Evolutionary conservation across 331 rosid genomes (phyloP).

Genomic region (Saraca asoca): DNA sequence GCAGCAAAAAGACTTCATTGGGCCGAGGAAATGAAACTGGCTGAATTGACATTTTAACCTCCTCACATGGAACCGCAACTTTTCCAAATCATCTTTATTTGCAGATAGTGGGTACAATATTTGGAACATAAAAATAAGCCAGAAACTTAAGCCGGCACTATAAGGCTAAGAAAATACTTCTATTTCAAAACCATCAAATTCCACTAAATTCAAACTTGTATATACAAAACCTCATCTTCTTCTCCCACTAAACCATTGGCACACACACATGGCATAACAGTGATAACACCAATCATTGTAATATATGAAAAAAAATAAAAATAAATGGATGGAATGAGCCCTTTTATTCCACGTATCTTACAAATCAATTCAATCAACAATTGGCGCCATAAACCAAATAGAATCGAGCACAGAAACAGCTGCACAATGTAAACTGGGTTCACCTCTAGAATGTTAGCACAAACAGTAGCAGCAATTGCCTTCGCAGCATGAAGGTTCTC

Average conservation of each 20-base stretch:
- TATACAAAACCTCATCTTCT: slow-evolving; percentile 14
- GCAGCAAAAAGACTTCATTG: no score
- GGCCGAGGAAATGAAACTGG: not conserved
- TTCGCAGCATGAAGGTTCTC: slow-evolving; percentile 69
- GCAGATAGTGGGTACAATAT: not conserved
- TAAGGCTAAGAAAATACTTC: not conserved
- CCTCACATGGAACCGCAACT: not conserved
- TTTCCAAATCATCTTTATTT: slow-evolving; percentile 10
- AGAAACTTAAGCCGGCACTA: not conserved
- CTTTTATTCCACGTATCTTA: slow-evolving; percentile 43
- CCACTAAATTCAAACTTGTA: slow-evolving; percentile 17
- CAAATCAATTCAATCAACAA: slow-evolving; percentile 48
- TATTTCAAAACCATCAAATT: slow-evolving; percentile 7
- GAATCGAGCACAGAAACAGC: slow-evolving; percentile 44
- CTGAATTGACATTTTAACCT: not conserved
- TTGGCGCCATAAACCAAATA: slow-evolving; percentile 39
- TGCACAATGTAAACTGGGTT: slow-evolving; percentile 55
- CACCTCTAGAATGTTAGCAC: slow-evolving; percentile 92
- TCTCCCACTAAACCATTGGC: slow-evolving; percentile 2
- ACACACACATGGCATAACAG: slow-evolving; percentile 19
- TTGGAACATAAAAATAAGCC: not conserved
- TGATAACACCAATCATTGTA: not conserved
- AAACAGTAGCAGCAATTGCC: slow-evolving; percentile 63
- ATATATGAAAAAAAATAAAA: slow-evolving; percentile 1
- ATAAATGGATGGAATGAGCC: not conserved